Percentiles rank a stretch among this genome's conserved stretches.
phyloP scores from a whole-genome alignment of 1,284 basidiomycete species.

The Uromyces viciae-fabae region DNA sequence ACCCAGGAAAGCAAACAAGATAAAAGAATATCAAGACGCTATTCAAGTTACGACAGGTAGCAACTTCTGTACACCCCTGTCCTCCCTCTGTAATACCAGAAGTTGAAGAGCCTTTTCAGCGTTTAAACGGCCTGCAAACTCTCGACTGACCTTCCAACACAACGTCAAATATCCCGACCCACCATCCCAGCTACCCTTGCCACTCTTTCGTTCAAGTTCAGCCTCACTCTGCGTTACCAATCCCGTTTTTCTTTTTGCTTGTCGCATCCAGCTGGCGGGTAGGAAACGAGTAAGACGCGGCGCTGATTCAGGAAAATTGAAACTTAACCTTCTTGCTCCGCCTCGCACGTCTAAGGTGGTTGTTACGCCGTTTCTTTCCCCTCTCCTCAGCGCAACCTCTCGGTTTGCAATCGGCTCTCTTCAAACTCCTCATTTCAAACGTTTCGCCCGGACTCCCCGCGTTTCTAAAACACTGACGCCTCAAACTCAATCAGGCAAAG shows the following conservation, averaged over 20 bases:
- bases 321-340: constrained; percentile 14
- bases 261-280: constrained; percentile 21
- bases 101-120: not conserved
- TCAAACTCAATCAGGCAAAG: constrained; percentile 26
- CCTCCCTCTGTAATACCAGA: not conserved
- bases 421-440: not conserved
- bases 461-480: constrained; percentile 3
- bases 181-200: not conserved
- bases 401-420: constrained; percentile 3
- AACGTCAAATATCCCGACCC: constrained; percentile 9
- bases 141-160: constrained; percentile 19
- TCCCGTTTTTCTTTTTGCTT: not conserved
- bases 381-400: not conserved
- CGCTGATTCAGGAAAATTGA: not conserved
- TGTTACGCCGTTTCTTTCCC: not conserved
- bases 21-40: not conserved
- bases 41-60: not conserved
- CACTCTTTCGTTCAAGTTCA: constrained; percentile 17
- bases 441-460: constrained; percentile 8
- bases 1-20: too few species aligned
- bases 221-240: not conserved
- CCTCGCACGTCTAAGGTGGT: constrained; percentile 8
- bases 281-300: not conserved
- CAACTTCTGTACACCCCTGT: not conserved
- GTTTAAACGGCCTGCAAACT: constrained; percentile 14